Conservation (phyloP, 768 basidiomycete species). For the Omphalotus guepiniiformis region DNA sequence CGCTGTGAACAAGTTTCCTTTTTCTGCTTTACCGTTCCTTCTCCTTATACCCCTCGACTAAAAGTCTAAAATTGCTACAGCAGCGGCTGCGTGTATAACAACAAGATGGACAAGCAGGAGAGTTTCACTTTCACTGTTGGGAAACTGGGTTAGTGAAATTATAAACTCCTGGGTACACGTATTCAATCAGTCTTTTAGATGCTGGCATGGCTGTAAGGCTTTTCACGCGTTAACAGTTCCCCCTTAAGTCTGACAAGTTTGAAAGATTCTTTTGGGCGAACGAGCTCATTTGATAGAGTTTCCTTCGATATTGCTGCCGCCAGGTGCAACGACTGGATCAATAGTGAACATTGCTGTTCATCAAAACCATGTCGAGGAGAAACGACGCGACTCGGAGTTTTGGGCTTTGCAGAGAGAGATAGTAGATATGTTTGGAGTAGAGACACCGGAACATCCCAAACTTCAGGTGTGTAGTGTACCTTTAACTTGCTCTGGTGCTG, state of each 20-base stretch:
- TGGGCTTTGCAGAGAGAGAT: constrained; percentile 83
- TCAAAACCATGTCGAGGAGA: constrained; percentile 82
- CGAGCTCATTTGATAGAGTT: constrained; percentile 97
- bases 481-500: too few relatives aligned
- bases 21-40: too few relatives aligned
- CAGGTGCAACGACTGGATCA: constrained; percentile 88
- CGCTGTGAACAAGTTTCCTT: too few relatives aligned
- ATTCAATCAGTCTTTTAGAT: constrained; percentile 51
- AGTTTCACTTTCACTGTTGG: constrained; percentile 92
- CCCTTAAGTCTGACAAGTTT: neutral
- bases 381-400: constrained; percentile 76
- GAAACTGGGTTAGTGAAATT: constrained; percentile 78
- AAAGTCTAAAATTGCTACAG: too few relatives aligned
- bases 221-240: neutral
- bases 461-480: constrained; percentile 51
- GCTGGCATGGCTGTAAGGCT: constrained; percentile 85
- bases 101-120: constrained; percentile 33
- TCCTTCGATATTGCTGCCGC: constrained; percentile 90
- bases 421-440: constrained; percentile 63
- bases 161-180: neutral
- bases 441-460: constrained; percentile 65
- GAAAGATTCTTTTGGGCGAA: constrained; percentile 85
- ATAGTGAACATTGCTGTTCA: constrained; percentile 97
- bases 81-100: too few relatives aligned
- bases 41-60: too few relatives aligned